Conservation (phyloP, 2,329 filamentous ascomycete genomes). For the Penicillium rolfsii region DNA sequence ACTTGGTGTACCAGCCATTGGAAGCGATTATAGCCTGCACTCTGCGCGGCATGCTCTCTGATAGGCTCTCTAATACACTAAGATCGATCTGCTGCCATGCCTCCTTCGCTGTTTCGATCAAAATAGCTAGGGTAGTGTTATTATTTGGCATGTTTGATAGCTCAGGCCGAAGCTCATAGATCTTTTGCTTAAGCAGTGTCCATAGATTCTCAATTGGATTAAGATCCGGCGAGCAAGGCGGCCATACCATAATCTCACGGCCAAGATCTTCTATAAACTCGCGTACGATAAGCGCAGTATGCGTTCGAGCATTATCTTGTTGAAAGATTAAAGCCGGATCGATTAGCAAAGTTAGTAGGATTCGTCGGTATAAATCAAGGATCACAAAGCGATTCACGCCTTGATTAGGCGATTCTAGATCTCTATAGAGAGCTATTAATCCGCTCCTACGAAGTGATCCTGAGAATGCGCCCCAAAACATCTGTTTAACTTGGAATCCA, state of each 20-base stretch:
- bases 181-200: no score
- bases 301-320: constrained; percentile 19
- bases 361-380: background rate
- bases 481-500: constrained; percentile 8
- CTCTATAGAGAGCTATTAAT: constrained; percentile 9
- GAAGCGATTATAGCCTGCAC: constrained; percentile 21
- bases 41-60: constrained; percentile 17
- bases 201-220: no score
- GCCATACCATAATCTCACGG: no score
- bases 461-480: constrained; percentile 24
- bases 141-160: no score
- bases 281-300: constrained; percentile 15
- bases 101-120: background rate
- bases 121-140: no score
- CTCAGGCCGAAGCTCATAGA: no score
- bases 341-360: constrained; percentile 17
- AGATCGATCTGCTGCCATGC: background rate
- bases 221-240: no score
- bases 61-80: background rate
- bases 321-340: constrained; percentile 18
- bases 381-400: background rate
- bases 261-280: background rate
- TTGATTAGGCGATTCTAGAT: background rate
- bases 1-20: constrained; percentile 21
- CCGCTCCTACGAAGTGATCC: constrained; percentile 3